Evolutionary conservation across 2,329 filamentous ascomycete genomes (phyloP).

Genomic region (Periconia sp.): DNA sequence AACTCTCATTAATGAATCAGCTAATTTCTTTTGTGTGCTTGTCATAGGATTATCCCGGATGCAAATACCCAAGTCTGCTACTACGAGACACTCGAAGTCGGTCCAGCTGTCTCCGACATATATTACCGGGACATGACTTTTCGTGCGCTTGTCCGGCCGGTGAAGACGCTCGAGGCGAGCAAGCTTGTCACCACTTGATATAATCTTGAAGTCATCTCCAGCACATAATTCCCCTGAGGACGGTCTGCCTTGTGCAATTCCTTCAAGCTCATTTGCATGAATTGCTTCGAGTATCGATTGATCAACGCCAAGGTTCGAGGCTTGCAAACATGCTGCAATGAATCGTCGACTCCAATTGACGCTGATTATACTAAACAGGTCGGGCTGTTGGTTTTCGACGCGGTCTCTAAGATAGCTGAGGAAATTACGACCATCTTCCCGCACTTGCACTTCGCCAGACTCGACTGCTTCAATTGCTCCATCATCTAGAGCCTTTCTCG

Average conservation of each 20-base stretch:
- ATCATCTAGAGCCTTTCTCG: conserved; percentile 29
- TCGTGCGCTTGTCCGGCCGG: conserved; percentile 1
- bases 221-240: conserved; percentile 27
- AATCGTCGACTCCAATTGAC: conserved; percentile 57
- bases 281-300: conserved; percentile 3
- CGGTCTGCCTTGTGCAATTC: conserved; percentile 10
- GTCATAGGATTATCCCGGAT: conserved; percentile 47
- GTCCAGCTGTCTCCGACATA: conserved; percentile 58
- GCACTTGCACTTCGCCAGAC: conserved; percentile 40
- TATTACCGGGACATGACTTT: conserved; percentile 29
- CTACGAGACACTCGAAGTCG: conserved; percentile 54
- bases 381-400: conserved; percentile 1
- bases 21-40: conserved; percentile 41
- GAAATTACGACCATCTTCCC: conserved; percentile 44
- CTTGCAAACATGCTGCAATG: conserved; percentile 40
- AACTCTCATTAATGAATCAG: conserved; percentile 40
- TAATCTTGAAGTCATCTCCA: conserved; percentile 24
- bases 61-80: conserved; percentile 55
- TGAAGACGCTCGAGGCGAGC: conserved; percentile 25
- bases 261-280: conserved; percentile 31
- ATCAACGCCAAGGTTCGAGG: conserved; percentile 3
- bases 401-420: conserved; percentile 25
- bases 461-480: conserved; percentile 35
- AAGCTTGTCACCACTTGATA: conserved; percentile 51
- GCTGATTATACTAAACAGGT: conserved; percentile 47